Base-by-base conservation (phyloP, 192 early-diverging fungal genomes). In the Phlyctochytrium arcticum region DNA sequence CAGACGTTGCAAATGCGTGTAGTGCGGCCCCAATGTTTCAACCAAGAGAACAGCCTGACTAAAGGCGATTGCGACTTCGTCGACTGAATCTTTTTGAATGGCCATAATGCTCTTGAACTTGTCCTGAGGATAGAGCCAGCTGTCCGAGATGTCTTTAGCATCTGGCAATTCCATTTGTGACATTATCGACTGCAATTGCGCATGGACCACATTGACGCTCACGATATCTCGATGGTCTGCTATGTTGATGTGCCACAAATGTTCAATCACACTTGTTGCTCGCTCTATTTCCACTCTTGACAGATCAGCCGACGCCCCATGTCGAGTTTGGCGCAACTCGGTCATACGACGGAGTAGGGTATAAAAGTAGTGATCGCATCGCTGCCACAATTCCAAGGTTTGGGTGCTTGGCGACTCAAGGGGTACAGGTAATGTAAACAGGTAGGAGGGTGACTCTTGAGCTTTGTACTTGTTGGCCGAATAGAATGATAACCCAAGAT, bases 341-440 rank as follows among this genome's bases (percentile, higher is more conserved):
- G 81, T 70, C 63, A 91, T 77, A 37, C 83, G 76, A 6, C 87
- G 81, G 29, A 93, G 65, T 48, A 80, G 69, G 26, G 76, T 73
- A 73, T 83, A 90, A 62, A 85, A 91, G 72, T 93, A 90, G 34
- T 73, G 65, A 59, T 89, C 83, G 3, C 88, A 81, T 55, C 79
- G 76, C 24, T 73, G 60, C 77, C 80, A 86, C 19, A 78, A 17
- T 10, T n/a, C 50, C 34, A 36, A 3, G 7, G 36, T 55, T 56
- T 62, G 17, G n/a, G 55, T 35, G 26, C 2, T 1, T 57, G 9
- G 12, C 49, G 7, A 7, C 15, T 19, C 10, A 10, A 50, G 49
- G 8, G 24, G 6, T 42, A 8, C 37, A 8, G n/a, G 37, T n/a
- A 42, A n/a, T 37, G n/a, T 63, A 47, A 60, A 65, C 32, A 82